phyloP scores from a whole-genome alignment of 2,329 filamentous ascomycete species.

The Macrophomina pseudophaseolina region DNA sequence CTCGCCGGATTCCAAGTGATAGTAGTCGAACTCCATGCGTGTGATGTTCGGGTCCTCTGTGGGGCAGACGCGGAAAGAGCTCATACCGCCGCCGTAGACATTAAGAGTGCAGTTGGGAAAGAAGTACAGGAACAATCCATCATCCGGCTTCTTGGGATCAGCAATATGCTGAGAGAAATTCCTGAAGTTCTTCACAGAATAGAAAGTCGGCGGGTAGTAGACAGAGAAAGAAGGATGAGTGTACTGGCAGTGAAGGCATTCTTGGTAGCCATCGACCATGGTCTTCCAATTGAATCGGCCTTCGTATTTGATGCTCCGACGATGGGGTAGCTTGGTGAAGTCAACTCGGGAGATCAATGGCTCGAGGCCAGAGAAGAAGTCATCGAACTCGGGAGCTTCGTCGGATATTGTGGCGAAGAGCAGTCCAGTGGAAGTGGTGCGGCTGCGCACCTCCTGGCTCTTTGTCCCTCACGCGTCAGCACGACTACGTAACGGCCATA shows the following conservation, averaged over 20 bases:
- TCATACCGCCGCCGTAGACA: slow-evolving; percentile 64
- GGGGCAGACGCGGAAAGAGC: slow-evolving; percentile 61
- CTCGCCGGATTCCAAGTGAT: slow-evolving; percentile 56
- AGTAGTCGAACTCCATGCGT: slow-evolving; percentile 66
- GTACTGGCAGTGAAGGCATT: slow-evolving; percentile 64
- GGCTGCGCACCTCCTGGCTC: slow-evolving; percentile 36
- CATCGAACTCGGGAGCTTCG: slow-evolving; percentile 55
- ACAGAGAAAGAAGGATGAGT: slow-evolving; percentile 62
- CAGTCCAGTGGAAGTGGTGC: slow-evolving; percentile 58
- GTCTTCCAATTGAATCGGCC: slow-evolving; percentile 66
- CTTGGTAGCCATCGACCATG: slow-evolving; percentile 64
- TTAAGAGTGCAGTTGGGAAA: slow-evolving; percentile 63
- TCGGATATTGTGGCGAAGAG: slow-evolving; percentile 59
- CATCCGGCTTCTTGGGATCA: slow-evolving; percentile 57
- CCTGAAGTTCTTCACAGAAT: slow-evolving; percentile 58
- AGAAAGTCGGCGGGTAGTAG: slow-evolving; percentile 61
- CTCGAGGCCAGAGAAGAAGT: slow-evolving; percentile 60
- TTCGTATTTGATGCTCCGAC: slow-evolving; percentile 60
- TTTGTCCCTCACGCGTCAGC: background rate
- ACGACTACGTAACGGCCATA: slow-evolving; percentile 17
- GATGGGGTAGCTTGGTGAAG: slow-evolving; percentile 59
- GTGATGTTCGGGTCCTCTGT: slow-evolving; percentile 55
- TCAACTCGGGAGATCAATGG: slow-evolving; percentile 56
- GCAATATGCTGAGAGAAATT: slow-evolving; percentile 64
- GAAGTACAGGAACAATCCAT: slow-evolving; percentile 63